These are phyloP conservation scores for Aspergillus brunneoviolaceus DNA, from an alignment of 2,329 filamentous ascomycete species.

Conservation along the genomic window DNA sequence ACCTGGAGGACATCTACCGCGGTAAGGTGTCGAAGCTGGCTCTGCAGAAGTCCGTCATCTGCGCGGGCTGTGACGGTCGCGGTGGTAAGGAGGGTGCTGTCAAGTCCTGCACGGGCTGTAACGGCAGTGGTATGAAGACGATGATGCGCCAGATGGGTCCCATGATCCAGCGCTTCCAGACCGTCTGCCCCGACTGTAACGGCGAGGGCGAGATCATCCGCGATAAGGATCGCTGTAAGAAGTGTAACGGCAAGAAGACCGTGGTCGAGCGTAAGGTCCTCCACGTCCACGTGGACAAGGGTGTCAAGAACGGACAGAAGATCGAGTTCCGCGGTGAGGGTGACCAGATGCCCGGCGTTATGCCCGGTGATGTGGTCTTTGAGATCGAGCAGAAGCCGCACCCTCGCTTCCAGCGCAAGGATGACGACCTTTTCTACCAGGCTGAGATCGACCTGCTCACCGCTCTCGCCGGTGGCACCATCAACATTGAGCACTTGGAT, in stretches of 20 bases:
- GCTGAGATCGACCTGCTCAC: slow-evolving; percentile 95
- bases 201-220: slow-evolving; percentile 96
- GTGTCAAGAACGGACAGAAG: slow-evolving; percentile 90
- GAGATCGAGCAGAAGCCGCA: slow-evolving; percentile 99
- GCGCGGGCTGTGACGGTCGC: slow-evolving; percentile 86
- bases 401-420: slow-evolving; percentile 87
- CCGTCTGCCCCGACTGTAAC: slow-evolving; percentile 95
- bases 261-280: slow-evolving; percentile 96
- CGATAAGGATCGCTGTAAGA: slow-evolving; percentile 97
- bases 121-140: slow-evolving; percentile 96
- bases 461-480: slow-evolving; percentile 83
- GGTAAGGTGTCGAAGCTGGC: slow-evolving; percentile 98
- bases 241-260: slow-evolving; percentile 96
- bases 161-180: slow-evolving; percentile 99
- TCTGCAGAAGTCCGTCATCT: slow-evolving; percentile 95
- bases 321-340: slow-evolving; percentile 97
- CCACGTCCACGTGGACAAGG: slow-evolving; percentile 94
- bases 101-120: slow-evolving; percentile 85
- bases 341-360: slow-evolving; percentile 88
- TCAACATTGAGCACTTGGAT: slow-evolving; percentile 94
- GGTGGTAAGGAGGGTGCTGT: slow-evolving; percentile 98
- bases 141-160: slow-evolving; percentile 99
- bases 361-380: slow-evolving; percentile 95
- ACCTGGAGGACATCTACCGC: slow-evolving; percentile 94
- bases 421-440: slow-evolving; percentile 93